phyloP scores from a whole-genome alignment of 225 moss, liverwort and hornwort species.

The Antitrichia curtipendula region DNA sequence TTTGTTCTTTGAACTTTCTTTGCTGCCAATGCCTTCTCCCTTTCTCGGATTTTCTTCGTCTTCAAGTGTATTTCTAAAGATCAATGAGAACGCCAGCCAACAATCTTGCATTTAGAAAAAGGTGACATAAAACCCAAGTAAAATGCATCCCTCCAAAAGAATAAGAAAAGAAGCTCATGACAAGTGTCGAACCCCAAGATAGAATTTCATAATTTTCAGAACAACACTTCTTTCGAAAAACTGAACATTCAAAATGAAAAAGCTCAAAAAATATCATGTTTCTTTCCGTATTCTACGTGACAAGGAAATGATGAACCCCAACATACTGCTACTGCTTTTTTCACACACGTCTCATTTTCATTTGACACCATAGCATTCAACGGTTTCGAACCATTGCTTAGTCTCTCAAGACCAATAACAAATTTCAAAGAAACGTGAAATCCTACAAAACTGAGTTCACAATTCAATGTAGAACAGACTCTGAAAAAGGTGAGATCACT shows the following conservation, averaged over 20 bases:
- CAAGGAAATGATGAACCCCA: neutral
- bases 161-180: neutral
- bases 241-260: neutral
- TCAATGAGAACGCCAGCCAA: neutral
- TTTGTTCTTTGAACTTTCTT: conserved; percentile 57
- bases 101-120: neutral
- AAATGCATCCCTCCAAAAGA: neutral
- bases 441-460: neutral
- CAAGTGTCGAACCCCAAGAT: neutral
- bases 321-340: neutral
- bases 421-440: neutral
- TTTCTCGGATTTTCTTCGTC: conserved; percentile 80
- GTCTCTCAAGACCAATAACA: neutral
- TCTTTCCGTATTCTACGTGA: neutral
- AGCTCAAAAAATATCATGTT: neutral
- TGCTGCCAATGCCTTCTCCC: conserved; percentile 52
- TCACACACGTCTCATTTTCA: neutral
- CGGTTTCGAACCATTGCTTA: neutral
- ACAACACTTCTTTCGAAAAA: neutral
- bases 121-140: neutral
- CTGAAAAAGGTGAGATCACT: neutral
- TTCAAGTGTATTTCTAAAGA: conserved; percentile 53
- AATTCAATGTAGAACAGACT: neutral
- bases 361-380: neutral
- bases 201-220: neutral